Evolutionary conservation across 106 monocot genomes (phyloP).

Genomic region (Xerophyta viscosa): DNA sequence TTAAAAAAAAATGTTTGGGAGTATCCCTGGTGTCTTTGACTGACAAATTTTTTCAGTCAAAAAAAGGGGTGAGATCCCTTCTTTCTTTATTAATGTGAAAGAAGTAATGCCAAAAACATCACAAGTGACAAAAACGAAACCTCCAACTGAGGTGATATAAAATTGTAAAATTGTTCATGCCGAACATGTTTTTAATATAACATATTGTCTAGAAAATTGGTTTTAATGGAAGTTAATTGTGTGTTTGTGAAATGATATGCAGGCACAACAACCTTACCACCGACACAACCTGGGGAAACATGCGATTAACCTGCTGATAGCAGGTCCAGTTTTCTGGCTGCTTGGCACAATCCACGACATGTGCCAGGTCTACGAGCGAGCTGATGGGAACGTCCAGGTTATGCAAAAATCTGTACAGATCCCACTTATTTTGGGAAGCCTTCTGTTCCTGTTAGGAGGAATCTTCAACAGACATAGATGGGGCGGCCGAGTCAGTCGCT

Average conservation of each 20-base stretch:
- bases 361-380: conserved; percentile 78
- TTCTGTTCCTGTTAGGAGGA: conserved; percentile 64
- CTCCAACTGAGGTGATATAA: too few species aligned
- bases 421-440: conserved; percentile 65
- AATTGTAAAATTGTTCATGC: too few species aligned
- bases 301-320: conserved; percentile 46
- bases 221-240: not conserved
- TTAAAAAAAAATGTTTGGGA: too few species aligned
- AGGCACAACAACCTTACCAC: conserved; percentile 52
- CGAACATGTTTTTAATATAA: too few species aligned
- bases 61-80: too few species aligned
- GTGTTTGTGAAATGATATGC: conserved; percentile 4
- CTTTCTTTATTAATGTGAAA: too few species aligned
- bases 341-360: conserved; percentile 61
- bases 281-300: conserved; percentile 38
- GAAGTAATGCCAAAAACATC: too few species aligned
- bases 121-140: too few species aligned
- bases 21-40: too few species aligned
- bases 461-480: conserved; percentile 34
- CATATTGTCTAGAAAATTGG: not conserved
- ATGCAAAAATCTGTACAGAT: conserved; percentile 81
- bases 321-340: conserved; percentile 63
- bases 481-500: not conserved
- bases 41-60: too few species aligned
- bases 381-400: conserved; percentile 64